Conservation (phyloP, 257 asterid genomes). For the Solanum habrochaites region DNA sequence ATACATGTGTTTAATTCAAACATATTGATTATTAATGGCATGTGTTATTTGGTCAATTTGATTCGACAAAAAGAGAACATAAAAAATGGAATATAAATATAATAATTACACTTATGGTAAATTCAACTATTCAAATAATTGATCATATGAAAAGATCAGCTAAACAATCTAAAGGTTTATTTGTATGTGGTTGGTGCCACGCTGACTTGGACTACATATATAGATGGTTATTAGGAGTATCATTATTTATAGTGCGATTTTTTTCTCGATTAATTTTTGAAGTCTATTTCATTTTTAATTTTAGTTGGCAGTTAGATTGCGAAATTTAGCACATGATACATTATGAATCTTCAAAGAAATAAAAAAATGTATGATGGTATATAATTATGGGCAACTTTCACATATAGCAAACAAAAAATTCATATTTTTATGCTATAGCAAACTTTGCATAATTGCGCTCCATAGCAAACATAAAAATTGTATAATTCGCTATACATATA, state of each 20-base stretch:
- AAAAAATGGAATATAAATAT: background rate
- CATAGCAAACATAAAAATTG: too few species aligned
- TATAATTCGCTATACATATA: too few species aligned
- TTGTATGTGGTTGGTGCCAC: background rate
- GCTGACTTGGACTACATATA: background rate
- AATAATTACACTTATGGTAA: background rate
- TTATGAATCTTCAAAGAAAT: background rate
- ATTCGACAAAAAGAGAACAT: background rate
- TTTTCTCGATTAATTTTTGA: background rate
- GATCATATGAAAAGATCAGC: background rate
- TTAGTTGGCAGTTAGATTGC: background rate
- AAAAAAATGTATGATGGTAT: background rate
- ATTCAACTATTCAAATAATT: background rate
- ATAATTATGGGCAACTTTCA: too few species aligned
- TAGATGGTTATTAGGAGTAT: background rate
- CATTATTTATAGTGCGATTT: background rate
- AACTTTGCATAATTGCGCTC: too few species aligned
- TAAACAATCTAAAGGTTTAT: background rate
- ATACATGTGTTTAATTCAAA: background rate
- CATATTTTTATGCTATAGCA: too few species aligned
- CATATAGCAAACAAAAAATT: too few species aligned
- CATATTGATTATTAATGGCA: background rate
- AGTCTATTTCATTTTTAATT: background rate
- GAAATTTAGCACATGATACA: background rate
- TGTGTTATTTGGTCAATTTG: background rate